These are phyloP conservation scores for Naumovozyma baii DNA, from an alignment of 805 yeast genomes.

Conservation along the genomic window DNA sequence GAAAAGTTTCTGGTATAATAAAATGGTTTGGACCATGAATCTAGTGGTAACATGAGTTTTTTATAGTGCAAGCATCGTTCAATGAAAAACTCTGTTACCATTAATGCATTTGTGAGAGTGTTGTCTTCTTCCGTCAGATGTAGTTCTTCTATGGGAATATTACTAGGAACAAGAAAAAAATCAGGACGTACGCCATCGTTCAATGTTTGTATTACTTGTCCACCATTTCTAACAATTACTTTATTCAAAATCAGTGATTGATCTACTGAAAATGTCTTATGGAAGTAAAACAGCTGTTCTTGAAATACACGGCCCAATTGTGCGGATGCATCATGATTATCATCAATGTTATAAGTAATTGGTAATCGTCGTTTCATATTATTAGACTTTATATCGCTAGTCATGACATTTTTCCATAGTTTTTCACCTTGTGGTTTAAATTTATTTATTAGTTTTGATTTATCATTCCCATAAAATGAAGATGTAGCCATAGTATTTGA, in stretches of 20 bases:
- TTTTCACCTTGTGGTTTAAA: conserved; percentile 23
- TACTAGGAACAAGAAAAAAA: conserved; percentile 20
- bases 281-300: neutral
- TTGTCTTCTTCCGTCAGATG: neutral
- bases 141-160: conserved; percentile 9
- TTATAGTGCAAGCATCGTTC: conserved; percentile 63
- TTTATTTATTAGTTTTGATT: conserved; percentile 9
- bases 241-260: conserved; percentile 15
- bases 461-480: neutral
- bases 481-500: neutral
- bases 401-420: conserved; percentile 24
- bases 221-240: conserved; percentile 22
- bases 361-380: neutral
- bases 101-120: conserved; percentile 7
- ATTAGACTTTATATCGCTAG: conserved; percentile 6
- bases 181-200: neutral
- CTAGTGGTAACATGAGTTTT: conserved; percentile 34
- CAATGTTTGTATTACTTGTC: conserved; percentile 5
- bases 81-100: conserved; percentile 72
- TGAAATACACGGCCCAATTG: no score
- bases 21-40: conserved; percentile 57
- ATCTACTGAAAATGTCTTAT: conserved; percentile 10
- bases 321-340: neutral
- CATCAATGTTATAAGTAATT: neutral
- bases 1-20: conserved; percentile 20